Conservation (phyloP, 495 filamentous ascomycete genomes). For the Rusavskia elegans region DNA sequence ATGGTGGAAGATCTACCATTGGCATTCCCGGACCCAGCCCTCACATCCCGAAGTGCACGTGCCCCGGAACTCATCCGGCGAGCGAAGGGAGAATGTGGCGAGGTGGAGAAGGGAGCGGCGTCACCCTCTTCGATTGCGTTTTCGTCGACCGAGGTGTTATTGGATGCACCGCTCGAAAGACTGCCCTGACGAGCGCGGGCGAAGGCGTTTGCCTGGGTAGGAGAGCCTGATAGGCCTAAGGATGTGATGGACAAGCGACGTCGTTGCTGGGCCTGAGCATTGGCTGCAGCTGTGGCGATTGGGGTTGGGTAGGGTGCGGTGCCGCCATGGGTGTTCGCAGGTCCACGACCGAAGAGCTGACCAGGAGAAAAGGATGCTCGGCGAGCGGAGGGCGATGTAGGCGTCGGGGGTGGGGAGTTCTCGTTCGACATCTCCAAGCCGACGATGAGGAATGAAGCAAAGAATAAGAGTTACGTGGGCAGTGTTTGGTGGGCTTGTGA, state of each 20-base stretch:
- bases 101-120: slow-evolving; percentile 22
- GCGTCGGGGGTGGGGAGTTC: slow-evolving; percentile 31
- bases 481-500: too few species aligned
- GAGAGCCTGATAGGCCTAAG: slow-evolving; percentile 68
- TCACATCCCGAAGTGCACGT: slow-evolving; percentile 60
- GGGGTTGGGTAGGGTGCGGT: slow-evolving; percentile 39
- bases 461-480: not conserved
- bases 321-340: slow-evolving; percentile 18
- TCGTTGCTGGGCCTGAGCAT: slow-evolving; percentile 48
- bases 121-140: slow-evolving; percentile 70
- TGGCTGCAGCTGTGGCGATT: slow-evolving; percentile 45
- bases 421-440: slow-evolving; percentile 29
- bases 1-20: slow-evolving; percentile 17
- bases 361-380: slow-evolving; percentile 34
- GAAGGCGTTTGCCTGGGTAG: slow-evolving; percentile 42
- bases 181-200: slow-evolving; percentile 52
- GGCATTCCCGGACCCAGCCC: slow-evolving; percentile 31
- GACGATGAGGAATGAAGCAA: not conserved
- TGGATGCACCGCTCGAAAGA: slow-evolving; percentile 50
- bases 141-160: slow-evolving; percentile 69
- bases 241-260: slow-evolving; percentile 82
- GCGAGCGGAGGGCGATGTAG: slow-evolving; percentile 24
- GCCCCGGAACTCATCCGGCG: slow-evolving; percentile 86
- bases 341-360: slow-evolving; percentile 26
- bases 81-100: slow-evolving; percentile 58